Conservation (phyloP, 1,284 basidiomycete species). For the Rhodotorula sp. region DNA sequence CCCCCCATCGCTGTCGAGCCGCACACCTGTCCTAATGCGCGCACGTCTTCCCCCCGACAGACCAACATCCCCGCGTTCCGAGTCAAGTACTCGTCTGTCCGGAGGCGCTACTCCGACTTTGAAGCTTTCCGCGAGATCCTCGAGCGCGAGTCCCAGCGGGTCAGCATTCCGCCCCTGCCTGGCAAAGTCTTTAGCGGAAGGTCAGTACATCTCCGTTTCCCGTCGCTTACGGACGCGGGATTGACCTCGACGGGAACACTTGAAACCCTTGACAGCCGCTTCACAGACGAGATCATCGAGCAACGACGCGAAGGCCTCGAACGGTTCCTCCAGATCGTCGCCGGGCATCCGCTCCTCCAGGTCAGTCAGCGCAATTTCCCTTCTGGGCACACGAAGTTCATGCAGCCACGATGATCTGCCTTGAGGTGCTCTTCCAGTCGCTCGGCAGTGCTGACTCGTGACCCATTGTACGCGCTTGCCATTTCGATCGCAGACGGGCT, state of each 20-base stretch:
- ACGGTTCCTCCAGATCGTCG: slow-evolving; percentile 91
- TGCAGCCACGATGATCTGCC: background rate
- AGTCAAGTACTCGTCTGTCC: slow-evolving; percentile 87
- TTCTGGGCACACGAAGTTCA: background rate
- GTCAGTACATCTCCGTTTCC: slow-evolving; percentile 2
- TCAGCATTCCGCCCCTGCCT: slow-evolving; percentile 94
- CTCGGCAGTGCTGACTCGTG: background rate
- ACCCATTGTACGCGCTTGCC: background rate
- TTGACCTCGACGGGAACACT: background rate
- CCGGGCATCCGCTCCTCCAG: slow-evolving; percentile 93
- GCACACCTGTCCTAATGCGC: background rate
- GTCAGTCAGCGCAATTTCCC: slow-evolving; percentile 53
- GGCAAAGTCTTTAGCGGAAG: slow-evolving; percentile 65
- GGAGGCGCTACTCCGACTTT: slow-evolving; percentile 96
- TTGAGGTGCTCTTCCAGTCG: background rate
- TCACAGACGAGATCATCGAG: slow-evolving; percentile 97
- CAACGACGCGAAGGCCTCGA: slow-evolving; percentile 86
- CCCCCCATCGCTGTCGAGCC: background rate
- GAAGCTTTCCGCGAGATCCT: slow-evolving; percentile 98
- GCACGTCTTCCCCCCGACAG: slow-evolving; percentile 52
- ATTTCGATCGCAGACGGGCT: slow-evolving; percentile 78
- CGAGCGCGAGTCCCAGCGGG: slow-evolving; percentile 91
- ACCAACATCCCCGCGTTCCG: slow-evolving; percentile 99
- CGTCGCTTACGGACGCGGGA: background rate
- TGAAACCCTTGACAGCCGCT: slow-evolving; percentile 57